Conservation (phyloP, 1,284 basidiomycete genomes). For the Sphaerobolus stellatus region DNA sequence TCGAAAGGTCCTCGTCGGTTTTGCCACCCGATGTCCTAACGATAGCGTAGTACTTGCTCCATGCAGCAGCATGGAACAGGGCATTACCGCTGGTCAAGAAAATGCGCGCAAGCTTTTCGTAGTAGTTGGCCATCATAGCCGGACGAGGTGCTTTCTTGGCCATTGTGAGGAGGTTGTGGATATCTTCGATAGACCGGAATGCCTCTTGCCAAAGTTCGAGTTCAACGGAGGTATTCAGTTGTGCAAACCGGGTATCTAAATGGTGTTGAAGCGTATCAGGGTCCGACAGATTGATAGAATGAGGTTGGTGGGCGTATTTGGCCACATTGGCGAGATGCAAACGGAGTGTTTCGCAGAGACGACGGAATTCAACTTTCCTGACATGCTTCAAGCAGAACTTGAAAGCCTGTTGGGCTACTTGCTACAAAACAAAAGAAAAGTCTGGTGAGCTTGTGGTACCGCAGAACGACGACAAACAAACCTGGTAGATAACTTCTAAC, state of each 20-base stretch:
- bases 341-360: constrained; percentile 94
- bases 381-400: constrained; percentile 93
- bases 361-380: constrained; percentile 96
- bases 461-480: constrained; percentile 34
- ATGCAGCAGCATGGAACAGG: constrained; percentile 96
- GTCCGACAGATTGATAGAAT: constrained; percentile 97
- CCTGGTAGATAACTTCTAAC: constrained; percentile 94
- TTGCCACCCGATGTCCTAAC: constrained; percentile 67
- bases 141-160: constrained; percentile 90
- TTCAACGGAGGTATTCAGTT: constrained; percentile 97
- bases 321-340: constrained; percentile 94
- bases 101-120: constrained; percentile 96
- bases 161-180: constrained; percentile 93
- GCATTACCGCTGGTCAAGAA: constrained; percentile 93
- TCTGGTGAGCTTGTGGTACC: constrained; percentile 8
- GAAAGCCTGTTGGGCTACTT: constrained; percentile 97
- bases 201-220: constrained; percentile 99
- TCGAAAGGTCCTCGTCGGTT: constrained; percentile 75
- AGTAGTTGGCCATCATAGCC: constrained; percentile 99
- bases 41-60: constrained; percentile 82
- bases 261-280: constrained; percentile 96
- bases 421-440: constrained; percentile 44
- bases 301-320: constrained; percentile 93
- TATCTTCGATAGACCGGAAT: constrained; percentile 97
- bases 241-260: constrained; percentile 96